phyloP scores from a whole-genome alignment of 805 yeast species.

The Lachancea sp. region DNA sequence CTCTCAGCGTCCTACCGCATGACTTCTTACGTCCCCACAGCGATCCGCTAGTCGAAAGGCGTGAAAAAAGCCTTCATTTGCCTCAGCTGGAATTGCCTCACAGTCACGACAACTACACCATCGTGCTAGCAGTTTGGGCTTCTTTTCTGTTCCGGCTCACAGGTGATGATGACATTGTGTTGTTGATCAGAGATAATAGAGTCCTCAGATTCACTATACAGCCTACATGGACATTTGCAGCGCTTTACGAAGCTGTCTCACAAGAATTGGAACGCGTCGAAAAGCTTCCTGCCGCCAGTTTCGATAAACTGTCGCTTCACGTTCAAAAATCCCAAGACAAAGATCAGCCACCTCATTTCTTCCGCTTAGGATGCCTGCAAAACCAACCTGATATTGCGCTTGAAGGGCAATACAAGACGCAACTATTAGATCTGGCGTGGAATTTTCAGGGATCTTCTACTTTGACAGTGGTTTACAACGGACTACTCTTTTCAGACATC shows the following conservation, averaged over 20 bases:
- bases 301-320: conserved; percentile 49
- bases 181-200: conserved; percentile 44
- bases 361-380: conserved; percentile 40
- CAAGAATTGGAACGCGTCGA: conserved; percentile 35
- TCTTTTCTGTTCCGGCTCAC: conserved; percentile 72
- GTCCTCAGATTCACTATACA: conserved; percentile 58
- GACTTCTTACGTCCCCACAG: conserved; percentile 76
- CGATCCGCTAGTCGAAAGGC: conserved; percentile 61
- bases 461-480: conserved; percentile 49
- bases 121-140: conserved; percentile 60
- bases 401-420: conserved; percentile 29
- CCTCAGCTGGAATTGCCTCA: conserved; percentile 29
- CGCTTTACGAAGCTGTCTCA: conserved; percentile 42
- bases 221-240: conserved; percentile 47
- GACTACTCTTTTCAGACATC: conserved; percentile 61
- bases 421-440: conserved; percentile 43
- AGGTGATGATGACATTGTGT: conserved; percentile 90
- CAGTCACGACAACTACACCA: conserved; percentile 35
- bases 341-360: conserved; percentile 57
- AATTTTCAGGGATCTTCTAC: conserved; percentile 17
- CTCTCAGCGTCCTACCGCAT: conserved; percentile 80
- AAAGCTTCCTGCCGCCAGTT: conserved; percentile 33
- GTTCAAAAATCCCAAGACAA: conserved; percentile 45
- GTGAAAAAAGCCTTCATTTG: conserved; percentile 32
- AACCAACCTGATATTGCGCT: conserved; percentile 35